A percentile compares a stretch with the other conserved stretches of the same genome.
These are phyloP conservation scores for Fagus sylvatica DNA, from an alignment of 306 rosid species.

Conservation along the genomic window DNA sequence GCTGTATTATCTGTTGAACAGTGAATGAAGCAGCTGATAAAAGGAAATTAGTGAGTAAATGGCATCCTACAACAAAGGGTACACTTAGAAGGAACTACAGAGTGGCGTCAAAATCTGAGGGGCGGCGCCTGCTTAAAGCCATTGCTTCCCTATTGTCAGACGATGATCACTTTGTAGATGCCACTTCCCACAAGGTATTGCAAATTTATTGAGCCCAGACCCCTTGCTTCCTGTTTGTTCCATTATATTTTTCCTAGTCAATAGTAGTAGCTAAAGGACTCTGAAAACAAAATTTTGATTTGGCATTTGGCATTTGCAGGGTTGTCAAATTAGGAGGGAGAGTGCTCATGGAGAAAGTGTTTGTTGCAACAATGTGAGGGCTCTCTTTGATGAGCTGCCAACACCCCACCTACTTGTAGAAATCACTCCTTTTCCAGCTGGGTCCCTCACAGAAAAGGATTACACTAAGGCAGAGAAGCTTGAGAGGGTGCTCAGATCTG, in stretches of 20 bases:
- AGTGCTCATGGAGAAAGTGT: constrained; percentile 99
- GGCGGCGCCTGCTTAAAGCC: constrained; percentile 75
- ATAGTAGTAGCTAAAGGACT: background rate
- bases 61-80: constrained; percentile 98
- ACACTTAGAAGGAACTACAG: constrained; percentile 91
- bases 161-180: constrained; percentile 87
- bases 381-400: constrained; percentile 93
- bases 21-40: constrained; percentile 47
- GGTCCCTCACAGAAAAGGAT: constrained; percentile 73
- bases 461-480: constrained; percentile 91
- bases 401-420: constrained; percentile 84
- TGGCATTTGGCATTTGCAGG: constrained; percentile 44
- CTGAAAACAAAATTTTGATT: background rate
- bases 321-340: constrained; percentile 94
- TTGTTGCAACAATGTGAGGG: constrained; percentile 96
- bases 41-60: constrained; percentile 78
- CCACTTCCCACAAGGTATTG: constrained; percentile 90
- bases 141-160: constrained; percentile 83
- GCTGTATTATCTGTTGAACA: constrained; percentile 19
- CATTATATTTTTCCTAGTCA: constrained; percentile 3
- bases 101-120: constrained; percentile 77
- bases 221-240: background rate
- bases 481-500: constrained; percentile 85
- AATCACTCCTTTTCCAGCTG: constrained; percentile 87
- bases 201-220: background rate